These are phyloP conservation scores for Elaeis oleifera DNA, from an alignment of 202 grass and related monocot species.

Conservation along the genomic window DNA sequence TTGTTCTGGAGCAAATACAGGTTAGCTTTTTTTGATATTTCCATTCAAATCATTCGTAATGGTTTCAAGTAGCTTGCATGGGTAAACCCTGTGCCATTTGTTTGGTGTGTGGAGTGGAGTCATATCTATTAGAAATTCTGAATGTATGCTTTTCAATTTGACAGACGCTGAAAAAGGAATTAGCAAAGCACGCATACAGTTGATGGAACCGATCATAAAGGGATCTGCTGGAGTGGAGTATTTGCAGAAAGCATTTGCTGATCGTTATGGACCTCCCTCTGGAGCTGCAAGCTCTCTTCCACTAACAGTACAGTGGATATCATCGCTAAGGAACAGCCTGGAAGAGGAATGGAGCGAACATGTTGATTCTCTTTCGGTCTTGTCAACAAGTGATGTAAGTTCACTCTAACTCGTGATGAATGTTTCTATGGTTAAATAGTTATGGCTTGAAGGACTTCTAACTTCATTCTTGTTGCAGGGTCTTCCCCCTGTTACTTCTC, in stretches of 20 bases:
- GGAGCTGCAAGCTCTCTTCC: conserved; percentile 43
- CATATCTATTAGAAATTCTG: background rate
- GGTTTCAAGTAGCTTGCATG: too few relatives aligned
- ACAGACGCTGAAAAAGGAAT: conserved; percentile 79
- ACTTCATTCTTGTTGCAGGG: conserved; percentile 30
- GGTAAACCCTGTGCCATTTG: too few relatives aligned
- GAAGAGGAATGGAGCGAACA: conserved; percentile 75
- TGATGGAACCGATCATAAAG: conserved; percentile 70
- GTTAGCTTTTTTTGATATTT: conserved; percentile 15
- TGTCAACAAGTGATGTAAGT: conserved; percentile 58
- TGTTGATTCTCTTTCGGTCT: conserved; percentile 32
- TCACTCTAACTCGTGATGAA: background rate
- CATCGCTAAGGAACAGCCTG: conserved; percentile 17
- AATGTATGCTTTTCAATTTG: conserved; percentile 18
- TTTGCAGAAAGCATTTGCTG: conserved; percentile 71
- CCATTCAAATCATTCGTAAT: too few relatives aligned
- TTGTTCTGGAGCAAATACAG: conserved; percentile 85
- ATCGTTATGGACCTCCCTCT: conserved; percentile 49
- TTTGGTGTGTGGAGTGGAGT: background rate
- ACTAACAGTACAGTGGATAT: conserved; percentile 48
- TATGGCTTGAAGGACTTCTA: background rate
- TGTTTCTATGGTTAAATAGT: too few relatives aligned
- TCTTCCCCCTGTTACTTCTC: conserved; percentile 47
- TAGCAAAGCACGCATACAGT: conserved; percentile 63
- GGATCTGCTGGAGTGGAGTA: conserved; percentile 79